A percentile compares a stretch with the other conserved stretches of the same genome.
Conservation (phyloP, 2,329 filamentous ascomycete genomes). For the Aspergillus sp. region DNA sequence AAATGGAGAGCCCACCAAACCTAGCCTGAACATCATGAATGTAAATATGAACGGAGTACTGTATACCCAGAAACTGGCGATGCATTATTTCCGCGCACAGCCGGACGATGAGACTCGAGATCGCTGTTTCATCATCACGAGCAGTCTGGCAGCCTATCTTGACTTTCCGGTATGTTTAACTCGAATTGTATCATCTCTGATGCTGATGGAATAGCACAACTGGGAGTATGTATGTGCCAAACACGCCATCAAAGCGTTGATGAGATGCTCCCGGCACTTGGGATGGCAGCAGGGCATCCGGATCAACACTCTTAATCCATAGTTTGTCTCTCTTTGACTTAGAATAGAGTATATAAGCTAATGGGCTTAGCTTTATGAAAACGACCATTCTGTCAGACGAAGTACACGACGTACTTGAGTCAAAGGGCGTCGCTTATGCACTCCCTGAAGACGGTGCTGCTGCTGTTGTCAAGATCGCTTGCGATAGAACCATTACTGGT, state of each 20-base stretch:
- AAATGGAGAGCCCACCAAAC: background rate
- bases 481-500: background rate
- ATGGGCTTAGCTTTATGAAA: too few species aligned
- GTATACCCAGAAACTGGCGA: background rate
- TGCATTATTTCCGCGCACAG: background rate
- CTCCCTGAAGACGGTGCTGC: background rate
- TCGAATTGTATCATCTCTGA: background rate
- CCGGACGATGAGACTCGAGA: background rate
- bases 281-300: background rate
- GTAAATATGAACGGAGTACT: background rate
- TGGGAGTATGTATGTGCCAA: background rate
- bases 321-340: background rate
- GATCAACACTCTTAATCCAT: background rate
- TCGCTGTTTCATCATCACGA: background rate
- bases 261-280: background rate
- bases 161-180: background rate
- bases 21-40: background rate
- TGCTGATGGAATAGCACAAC: background rate
- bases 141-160: background rate
- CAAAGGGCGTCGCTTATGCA: background rate
- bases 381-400: too few species aligned
- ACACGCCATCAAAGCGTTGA: background rate
- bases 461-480: background rate
- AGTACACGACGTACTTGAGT: background rate
- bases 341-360: background rate